Conservation (phyloP, 805 yeast genomes). For the Candida sonorensis region DNA sequence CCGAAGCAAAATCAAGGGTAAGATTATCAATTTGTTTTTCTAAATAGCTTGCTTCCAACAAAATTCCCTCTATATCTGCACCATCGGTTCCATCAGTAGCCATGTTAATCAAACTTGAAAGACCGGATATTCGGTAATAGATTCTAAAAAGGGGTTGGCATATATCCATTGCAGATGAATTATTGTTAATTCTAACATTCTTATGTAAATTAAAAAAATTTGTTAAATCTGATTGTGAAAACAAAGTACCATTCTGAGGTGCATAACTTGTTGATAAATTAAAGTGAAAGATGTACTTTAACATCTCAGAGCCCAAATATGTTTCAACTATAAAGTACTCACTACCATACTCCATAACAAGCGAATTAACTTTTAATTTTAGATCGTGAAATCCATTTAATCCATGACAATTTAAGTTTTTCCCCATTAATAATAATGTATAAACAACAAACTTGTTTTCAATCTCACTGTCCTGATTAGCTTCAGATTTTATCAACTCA, state of each 20-base stretch:
- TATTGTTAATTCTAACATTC: neutral
- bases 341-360: slow-evolving; percentile 2
- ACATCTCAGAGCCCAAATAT: neutral
- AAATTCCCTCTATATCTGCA: slow-evolving; percentile 7
- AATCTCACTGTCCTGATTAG: neutral
- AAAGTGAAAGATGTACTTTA: slow-evolving; percentile 3
- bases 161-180: slow-evolving; percentile 2
- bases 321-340: neutral
- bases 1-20: neutral
- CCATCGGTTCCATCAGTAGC: slow-evolving; percentile 8
- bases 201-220: neutral
- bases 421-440: neutral
- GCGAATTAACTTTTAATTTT: neutral
- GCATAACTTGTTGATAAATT: slow-evolving; percentile 6
- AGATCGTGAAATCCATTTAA: neutral
- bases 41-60: slow-evolving; percentile 8
- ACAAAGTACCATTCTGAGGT: slow-evolving; percentile 3
- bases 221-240: slow-evolving; percentile 3
- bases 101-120: slow-evolving; percentile 6
- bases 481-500: neutral
- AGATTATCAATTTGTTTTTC: slow-evolving; percentile 3
- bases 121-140: slow-evolving; percentile 4
- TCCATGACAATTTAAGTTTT: slow-evolving; percentile 1
- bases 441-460: neutral
- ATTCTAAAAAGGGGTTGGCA: slow-evolving; percentile 4